Evolutionary conservation across 345 rosid species (phyloP).

Genomic region (Eucalyptus coolabah): DNA sequence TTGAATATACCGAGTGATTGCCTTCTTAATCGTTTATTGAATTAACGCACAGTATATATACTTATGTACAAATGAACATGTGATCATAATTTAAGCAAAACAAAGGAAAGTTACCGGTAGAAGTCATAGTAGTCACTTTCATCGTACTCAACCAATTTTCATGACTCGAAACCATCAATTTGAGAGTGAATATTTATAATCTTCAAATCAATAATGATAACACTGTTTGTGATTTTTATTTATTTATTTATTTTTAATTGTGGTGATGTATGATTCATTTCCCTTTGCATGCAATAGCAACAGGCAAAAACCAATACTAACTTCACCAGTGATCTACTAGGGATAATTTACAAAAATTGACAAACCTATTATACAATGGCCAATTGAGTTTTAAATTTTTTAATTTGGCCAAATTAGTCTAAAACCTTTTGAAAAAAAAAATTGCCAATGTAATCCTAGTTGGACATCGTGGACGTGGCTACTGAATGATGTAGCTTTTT

Average conservation of each 20-base stretch:
- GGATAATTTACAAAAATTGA: not conserved
- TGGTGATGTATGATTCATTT: not conserved
- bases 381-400: not conserved
- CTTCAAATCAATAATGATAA: not conserved
- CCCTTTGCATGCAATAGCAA: not conserved
- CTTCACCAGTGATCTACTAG: not conserved
- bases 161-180: not conserved
- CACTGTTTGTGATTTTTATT: not conserved
- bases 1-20: not conserved
- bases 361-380: not conserved
- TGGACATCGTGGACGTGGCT: not conserved
- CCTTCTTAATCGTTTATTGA: not conserved
- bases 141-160: not conserved
- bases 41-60: not conserved
- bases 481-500: rapidly evolving
- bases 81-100: not conserved
- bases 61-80: not conserved
- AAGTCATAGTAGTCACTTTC: not conserved
- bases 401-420: not conserved
- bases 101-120: not conserved
- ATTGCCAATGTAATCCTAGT: not conserved
- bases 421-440: not conserved
- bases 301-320: not conserved
- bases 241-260: too few species aligned
- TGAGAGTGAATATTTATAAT: not conserved